phyloP scores from a whole-genome alignment of 352 stramenopile genomes.

The Poterioochromonas sp. region DNA sequence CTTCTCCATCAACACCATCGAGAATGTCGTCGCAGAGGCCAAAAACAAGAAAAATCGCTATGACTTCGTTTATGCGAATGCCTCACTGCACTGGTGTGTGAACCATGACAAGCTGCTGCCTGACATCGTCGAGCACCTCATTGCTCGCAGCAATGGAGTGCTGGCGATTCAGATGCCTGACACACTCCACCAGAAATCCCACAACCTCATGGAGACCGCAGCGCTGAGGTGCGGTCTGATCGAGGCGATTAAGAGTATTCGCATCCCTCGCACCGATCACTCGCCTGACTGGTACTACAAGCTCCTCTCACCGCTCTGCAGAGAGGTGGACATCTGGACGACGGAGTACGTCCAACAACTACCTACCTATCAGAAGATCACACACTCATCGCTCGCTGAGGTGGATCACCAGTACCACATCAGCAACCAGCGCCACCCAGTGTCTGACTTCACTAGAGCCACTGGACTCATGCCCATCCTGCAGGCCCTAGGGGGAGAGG shows the following conservation, averaged over 20 bases:
- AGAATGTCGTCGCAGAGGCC: neutral
- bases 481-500: neutral
- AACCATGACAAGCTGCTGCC: neutral
- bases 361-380: neutral
- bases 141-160: neutral
- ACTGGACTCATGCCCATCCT: neutral
- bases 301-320: neutral
- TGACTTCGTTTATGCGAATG: neutral
- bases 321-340: neutral
- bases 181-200: neutral
- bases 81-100: neutral
- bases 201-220: conserved; percentile 9
- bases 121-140: neutral
- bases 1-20: neutral
- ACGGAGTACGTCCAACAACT: conserved; percentile 21
- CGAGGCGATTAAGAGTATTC: neutral
- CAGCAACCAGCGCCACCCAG: conserved; percentile 21
- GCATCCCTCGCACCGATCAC: conserved; percentile 14
- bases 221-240: neutral
- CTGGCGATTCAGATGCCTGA: conserved; percentile 27
- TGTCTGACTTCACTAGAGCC: conserved; percentile 3
- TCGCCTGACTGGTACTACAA: neutral
- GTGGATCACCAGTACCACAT: neutral
- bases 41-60: neutral
- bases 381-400: too few relatives aligned